Conservation (phyloP, 2,329 filamentous ascomycete species). For the Lasiodiplodia sp. region DNA sequence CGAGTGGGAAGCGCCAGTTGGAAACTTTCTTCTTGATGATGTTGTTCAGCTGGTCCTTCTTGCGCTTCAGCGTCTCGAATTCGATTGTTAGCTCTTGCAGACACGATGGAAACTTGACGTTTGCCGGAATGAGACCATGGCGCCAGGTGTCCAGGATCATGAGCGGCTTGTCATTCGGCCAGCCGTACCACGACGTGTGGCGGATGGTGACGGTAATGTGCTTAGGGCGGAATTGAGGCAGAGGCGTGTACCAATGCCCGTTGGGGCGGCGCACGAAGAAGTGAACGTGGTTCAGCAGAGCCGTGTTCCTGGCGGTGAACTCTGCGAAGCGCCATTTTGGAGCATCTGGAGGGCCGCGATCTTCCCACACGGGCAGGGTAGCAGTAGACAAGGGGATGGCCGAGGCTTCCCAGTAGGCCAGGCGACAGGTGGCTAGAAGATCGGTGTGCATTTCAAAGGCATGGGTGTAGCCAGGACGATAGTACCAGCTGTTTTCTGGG, state of each 20-base stretch:
- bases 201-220: constrained; percentile 56
- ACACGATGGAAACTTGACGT: constrained; percentile 29
- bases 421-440: constrained; percentile 49
- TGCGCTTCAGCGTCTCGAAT: constrained; percentile 34
- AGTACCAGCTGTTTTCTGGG: constrained; percentile 31
- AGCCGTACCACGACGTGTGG: constrained; percentile 67
- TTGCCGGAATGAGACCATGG: constrained; percentile 32
- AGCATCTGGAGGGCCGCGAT: constrained; percentile 12
- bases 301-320: constrained; percentile 18
- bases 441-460: constrained; percentile 39
- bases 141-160: constrained; percentile 86
- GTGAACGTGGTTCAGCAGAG: constrained; percentile 24
- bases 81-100: constrained; percentile 33
- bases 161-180: constrained; percentile 98
- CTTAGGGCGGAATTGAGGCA: constrained; percentile 43
- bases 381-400: constrained; percentile 43
- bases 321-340: neutral
- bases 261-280: constrained; percentile 24
- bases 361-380: constrained; percentile 32
- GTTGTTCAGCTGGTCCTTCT: constrained; percentile 33
- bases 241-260: constrained; percentile 10
- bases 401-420: constrained; percentile 48
- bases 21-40: constrained; percentile 30
- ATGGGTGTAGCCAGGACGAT: constrained; percentile 40
- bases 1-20: neutral